phyloP scores from a whole-genome alignment of 2,329 filamentous ascomycete genomes.

The Lachnellula hyalina region DNA sequence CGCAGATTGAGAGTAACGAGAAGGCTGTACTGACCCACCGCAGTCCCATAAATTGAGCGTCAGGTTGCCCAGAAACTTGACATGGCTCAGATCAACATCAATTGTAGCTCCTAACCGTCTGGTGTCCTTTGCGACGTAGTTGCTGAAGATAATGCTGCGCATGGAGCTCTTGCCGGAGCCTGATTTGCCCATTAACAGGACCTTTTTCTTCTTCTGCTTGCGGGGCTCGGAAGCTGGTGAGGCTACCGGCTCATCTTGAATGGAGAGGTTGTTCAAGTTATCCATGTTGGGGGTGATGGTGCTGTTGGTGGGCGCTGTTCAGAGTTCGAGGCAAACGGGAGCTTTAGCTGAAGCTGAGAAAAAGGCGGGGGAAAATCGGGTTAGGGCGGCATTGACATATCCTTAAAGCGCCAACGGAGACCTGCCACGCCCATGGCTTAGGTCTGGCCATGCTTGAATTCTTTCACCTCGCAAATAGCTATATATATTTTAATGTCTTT shows the following conservation, averaged over 20 bases:
- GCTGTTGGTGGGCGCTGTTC: not conserved
- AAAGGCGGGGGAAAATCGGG: no score
- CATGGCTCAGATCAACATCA: slow-evolving; percentile 96
- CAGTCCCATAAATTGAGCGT: slow-evolving; percentile 99
- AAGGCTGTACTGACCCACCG: slow-evolving; percentile 58
- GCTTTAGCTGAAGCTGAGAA: no score
- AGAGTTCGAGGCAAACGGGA: no score
- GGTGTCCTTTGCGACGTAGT: slow-evolving; percentile 96
- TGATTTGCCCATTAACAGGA: slow-evolving; percentile 88
- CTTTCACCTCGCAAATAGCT: no score
- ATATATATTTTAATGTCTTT: no score
- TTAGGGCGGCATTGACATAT: no score
- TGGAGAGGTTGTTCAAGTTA: slow-evolving; percentile 18
- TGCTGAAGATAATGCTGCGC: slow-evolving; percentile 98
- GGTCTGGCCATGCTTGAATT: no score
- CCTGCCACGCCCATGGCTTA: no score
- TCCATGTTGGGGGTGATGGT: slow-evolving; percentile 1
- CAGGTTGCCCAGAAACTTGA: slow-evolving; percentile 97
- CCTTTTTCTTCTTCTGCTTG: slow-evolving; percentile 79
- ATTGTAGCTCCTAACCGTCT: slow-evolving; percentile 90
- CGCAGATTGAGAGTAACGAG: not conserved
- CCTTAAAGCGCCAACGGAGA: no score
- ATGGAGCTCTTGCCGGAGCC: slow-evolving; percentile 98
- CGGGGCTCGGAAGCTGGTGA: slow-evolving; percentile 26
- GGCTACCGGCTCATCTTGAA: slow-evolving; percentile 21